Conservation (phyloP, 2,329 filamentous ascomycete genomes). For the Fonsecaea multimorphosa region DNA sequence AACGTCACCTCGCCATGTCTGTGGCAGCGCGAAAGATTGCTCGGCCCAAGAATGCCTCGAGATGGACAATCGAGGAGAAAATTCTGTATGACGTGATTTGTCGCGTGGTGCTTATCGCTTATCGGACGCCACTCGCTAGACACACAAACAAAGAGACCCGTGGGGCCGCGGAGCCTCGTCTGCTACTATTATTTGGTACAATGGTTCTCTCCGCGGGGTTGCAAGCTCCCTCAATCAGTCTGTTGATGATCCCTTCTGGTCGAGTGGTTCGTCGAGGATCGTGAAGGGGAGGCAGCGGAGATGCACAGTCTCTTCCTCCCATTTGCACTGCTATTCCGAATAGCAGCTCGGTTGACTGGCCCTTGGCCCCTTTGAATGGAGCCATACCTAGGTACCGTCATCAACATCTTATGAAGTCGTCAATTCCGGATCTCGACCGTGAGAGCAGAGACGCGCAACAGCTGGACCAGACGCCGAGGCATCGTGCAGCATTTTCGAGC, state of each 20-base stretch:
- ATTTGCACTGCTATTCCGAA: neutral
- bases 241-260: neutral
- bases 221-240: neutral
- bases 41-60: slow-evolving; percentile 1
- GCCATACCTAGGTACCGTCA: too few relatives aligned
- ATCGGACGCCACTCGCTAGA: slow-evolving; percentile 23
- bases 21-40: slow-evolving; percentile 17
- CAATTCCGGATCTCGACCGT: neutral
- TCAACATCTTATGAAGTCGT: too few relatives aligned
- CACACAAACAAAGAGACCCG: neutral
- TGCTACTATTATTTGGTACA: too few relatives aligned
- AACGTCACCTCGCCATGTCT: slow-evolving; percentile 20
- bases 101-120: slow-evolving; percentile 30
- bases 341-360: neutral
- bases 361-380: neutral
- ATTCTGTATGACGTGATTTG: slow-evolving; percentile 35
- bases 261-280: neutral
- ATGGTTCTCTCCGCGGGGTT: neutral
- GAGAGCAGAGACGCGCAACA: neutral
- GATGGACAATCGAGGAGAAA: slow-evolving; percentile 19
- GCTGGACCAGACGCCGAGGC: neutral
- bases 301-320: neutral
- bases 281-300: neutral
- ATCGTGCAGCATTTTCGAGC: neutral
- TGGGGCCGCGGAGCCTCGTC: slow-evolving; percentile 32